phyloP scores from a whole-genome alignment of 768 basidiomycete species.

The Calvatia gigantea region DNA sequence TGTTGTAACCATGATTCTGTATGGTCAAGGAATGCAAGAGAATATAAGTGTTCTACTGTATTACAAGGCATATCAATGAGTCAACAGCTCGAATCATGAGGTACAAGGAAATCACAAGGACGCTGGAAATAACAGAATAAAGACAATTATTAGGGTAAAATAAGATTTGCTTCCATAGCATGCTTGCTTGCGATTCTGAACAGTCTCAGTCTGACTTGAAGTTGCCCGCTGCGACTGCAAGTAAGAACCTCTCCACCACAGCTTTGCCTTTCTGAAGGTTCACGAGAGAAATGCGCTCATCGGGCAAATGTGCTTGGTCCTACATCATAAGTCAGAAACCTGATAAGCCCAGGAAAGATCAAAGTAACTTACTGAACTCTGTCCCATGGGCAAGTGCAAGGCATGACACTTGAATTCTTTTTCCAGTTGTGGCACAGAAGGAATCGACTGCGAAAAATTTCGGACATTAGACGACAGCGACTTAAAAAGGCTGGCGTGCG shows the following conservation, averaged over 20 bases:
- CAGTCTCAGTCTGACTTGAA: slow-evolving; percentile 4
- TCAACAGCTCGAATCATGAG: too few species aligned
- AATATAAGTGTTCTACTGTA: background rate
- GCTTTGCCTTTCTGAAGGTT: slow-evolving; percentile 79
- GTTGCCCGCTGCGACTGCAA: slow-evolving; percentile 40
- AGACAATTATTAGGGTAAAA: too few species aligned
- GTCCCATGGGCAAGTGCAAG: slow-evolving; percentile 92
- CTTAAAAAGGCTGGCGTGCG: too few species aligned
- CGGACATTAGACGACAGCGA: too few species aligned
- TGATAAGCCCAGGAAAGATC: background rate
- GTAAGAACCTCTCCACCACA: slow-evolving; percentile 72
- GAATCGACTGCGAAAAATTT: slow-evolving; percentile 70
- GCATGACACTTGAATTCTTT: slow-evolving; percentile 87
- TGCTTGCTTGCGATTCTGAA: too few species aligned
- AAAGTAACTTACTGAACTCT: slow-evolving; percentile 63
- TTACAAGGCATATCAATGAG: background rate
- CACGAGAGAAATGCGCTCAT: slow-evolving; percentile 84
- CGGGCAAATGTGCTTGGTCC: slow-evolving; percentile 92
- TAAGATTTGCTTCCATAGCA: too few species aligned
- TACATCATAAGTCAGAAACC: slow-evolving; percentile 21
- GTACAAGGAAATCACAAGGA: too few species aligned
- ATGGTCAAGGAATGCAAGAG: background rate
- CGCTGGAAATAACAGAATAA: too few species aligned
- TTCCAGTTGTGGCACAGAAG: slow-evolving; percentile 91
- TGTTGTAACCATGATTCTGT: background rate